phyloP scores from a whole-genome alignment of 371 early-diverging fungal genomes.

The Apophysomyces sp. region DNA sequence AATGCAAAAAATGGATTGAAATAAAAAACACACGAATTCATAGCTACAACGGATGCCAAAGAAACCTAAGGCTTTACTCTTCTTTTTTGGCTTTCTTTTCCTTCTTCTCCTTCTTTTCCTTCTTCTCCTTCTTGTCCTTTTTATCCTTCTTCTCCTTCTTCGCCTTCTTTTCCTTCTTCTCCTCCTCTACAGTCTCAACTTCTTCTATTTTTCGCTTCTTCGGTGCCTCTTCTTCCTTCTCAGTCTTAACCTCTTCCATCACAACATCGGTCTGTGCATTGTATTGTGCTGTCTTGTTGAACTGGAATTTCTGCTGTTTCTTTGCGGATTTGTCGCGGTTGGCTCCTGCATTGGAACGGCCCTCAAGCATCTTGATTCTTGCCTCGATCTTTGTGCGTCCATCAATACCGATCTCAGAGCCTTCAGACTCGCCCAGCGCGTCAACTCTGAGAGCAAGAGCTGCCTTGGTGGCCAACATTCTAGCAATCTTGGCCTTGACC shows the following conservation, averaged over 20 bases:
- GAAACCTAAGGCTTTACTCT: slow-evolving; percentile 1
- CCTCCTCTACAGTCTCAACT: slow-evolving; percentile 30
- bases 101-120: slow-evolving; percentile 48
- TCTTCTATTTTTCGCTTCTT: slow-evolving; percentile 52
- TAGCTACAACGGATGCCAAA: not conserved
- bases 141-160: slow-evolving; percentile 47
- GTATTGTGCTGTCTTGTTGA: slow-evolving; percentile 44
- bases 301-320: slow-evolving; percentile 76
- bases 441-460: slow-evolving; percentile 94
- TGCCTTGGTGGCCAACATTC: slow-evolving; percentile 92
- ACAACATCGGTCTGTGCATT: slow-evolving; percentile 35
- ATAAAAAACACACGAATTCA: not conserved
- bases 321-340: slow-evolving; percentile 56
- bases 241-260: slow-evolving; percentile 28
- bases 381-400: slow-evolving; percentile 85
- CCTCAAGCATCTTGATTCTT: slow-evolving; percentile 86
- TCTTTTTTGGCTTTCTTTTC: slow-evolving; percentile 30
- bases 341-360: slow-evolving; percentile 44
- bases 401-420: slow-evolving; percentile 82
- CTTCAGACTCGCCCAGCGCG: slow-evolving; percentile 87
- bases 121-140: slow-evolving; percentile 44
- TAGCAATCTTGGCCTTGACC: slow-evolving; percentile 92
- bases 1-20: not conserved
- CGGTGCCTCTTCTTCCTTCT: slow-evolving; percentile 21
- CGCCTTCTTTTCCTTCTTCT: slow-evolving; percentile 46